Evolutionary conservation across 306 rosid species (phyloP).

Genomic region (Inga oerstediana): DNA sequence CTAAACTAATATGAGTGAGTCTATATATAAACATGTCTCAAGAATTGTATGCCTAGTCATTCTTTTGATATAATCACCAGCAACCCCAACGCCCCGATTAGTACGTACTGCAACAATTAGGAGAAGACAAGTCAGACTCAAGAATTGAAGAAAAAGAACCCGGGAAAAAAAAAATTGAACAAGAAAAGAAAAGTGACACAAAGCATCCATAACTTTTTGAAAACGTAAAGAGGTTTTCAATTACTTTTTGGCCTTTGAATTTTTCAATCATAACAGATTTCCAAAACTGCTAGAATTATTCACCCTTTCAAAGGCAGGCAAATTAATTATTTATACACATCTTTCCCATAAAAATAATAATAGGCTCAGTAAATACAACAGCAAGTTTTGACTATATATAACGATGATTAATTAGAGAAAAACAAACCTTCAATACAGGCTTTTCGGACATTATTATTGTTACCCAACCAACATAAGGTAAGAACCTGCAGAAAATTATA

Average conservation of each 20-base stretch:
- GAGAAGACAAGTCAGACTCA: conserved; percentile 11
- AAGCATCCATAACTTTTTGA: not conserved
- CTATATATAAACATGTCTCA: not conserved
- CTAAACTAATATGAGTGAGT: not conserved
- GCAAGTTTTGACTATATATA: not conserved
- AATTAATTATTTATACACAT: too few species aligned
- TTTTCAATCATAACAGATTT: not conserved
- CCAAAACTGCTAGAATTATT: too few species aligned
- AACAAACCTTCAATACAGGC: conserved; percentile 78
- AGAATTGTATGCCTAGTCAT: conserved; percentile 33
- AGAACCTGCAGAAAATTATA: conserved; percentile 50
- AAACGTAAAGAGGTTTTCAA: not conserved
- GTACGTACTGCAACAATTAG: conserved; percentile 49
- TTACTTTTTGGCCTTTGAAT: not conserved
- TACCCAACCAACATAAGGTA: conserved; percentile 74
- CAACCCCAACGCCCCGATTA: conserved; percentile 52
- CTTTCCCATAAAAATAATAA: not conserved
- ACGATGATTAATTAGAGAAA: not conserved
- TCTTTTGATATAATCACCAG: conserved; percentile 46
- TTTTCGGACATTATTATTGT: conserved; percentile 72
- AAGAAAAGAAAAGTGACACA: not conserved
- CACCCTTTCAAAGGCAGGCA: too few species aligned
- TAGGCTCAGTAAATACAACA: not conserved
- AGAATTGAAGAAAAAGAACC: not conserved
- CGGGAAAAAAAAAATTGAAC: too few species aligned